Evolutionary conservation across 176 grass and related monocot species (phyloP).

Genomic region (Saccharum officinarum): DNA sequence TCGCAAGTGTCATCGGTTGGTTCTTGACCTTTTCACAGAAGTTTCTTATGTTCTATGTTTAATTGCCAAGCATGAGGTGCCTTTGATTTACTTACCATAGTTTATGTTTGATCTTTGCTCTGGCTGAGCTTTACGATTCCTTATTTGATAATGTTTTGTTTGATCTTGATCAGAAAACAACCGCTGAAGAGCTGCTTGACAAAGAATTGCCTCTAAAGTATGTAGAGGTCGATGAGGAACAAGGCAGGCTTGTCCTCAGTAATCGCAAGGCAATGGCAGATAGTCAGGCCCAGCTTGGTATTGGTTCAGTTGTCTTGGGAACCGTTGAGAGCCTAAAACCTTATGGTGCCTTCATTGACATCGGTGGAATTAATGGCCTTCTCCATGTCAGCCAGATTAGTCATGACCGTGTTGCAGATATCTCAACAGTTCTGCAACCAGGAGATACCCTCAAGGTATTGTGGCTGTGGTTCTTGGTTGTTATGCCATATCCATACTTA

Average conservation of each 20-base stretch:
- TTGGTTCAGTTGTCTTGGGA: slow-evolving; percentile 92
- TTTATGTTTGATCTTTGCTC: neutral
- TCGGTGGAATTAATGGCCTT: slow-evolving; percentile 96
- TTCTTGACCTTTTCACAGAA: slow-evolving; percentile 1
- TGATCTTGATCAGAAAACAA: slow-evolving; percentile 54
- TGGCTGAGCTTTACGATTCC: neutral
- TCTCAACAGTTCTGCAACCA: slow-evolving; percentile 91
- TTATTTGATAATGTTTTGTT: slow-evolving; percentile 25
- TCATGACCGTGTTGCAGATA: slow-evolving; percentile 91
- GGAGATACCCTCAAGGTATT: slow-evolving; percentile 94
- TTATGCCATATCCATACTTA: slow-evolving; percentile 11
- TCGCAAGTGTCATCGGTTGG: slow-evolving; percentile 87
- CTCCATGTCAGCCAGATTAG: slow-evolving; percentile 99
- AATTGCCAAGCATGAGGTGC: slow-evolving; percentile 16
- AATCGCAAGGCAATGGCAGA: slow-evolving; percentile 97
- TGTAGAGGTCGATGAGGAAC: slow-evolving; percentile 92
- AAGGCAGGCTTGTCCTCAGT: slow-evolving; percentile 90
- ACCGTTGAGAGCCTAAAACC: slow-evolving; percentile 95
- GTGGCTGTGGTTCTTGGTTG: neutral
- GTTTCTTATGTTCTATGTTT: slow-evolving; percentile 16
- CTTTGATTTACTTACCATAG: neutral
- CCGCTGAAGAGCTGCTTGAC: slow-evolving; percentile 77
- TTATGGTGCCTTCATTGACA: slow-evolving; percentile 92
- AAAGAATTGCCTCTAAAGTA: slow-evolving; percentile 85
- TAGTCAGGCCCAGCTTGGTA: slow-evolving; percentile 91